Conservation (phyloP, 129 eudicot species). For the sunflower (Helianthus annuus) region DNA sequence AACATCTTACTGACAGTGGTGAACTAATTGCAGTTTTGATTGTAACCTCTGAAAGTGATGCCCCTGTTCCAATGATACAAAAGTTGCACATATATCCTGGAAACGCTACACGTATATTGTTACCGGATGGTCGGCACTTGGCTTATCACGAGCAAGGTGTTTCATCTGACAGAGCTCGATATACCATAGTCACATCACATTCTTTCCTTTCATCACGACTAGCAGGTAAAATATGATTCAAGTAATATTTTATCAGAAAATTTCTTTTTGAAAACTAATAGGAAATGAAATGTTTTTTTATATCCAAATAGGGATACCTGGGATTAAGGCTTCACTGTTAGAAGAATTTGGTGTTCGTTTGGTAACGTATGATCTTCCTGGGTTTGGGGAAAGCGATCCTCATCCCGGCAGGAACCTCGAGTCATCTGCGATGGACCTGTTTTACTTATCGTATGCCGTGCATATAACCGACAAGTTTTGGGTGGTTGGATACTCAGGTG, state of each 20-base stretch:
- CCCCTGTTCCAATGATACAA: constrained; percentile 50
- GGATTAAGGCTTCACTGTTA: constrained; percentile 66
- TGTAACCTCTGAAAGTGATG: constrained; percentile 49
- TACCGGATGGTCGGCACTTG: constrained; percentile 89
- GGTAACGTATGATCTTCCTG: constrained; percentile 91
- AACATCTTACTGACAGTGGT: constrained; percentile 31
- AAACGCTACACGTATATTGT: constrained; percentile 68
- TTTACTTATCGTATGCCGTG: constrained; percentile 76
- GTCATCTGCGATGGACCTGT: constrained; percentile 85
- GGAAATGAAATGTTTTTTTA: background rate
- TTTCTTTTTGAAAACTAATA: constrained; percentile 13
- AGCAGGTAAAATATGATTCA: constrained; percentile 58
- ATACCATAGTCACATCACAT: constrained; percentile 65
- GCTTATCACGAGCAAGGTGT: constrained; percentile 91
- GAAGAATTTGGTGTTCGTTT: constrained; percentile 79
- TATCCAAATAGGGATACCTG: constrained; percentile 73
- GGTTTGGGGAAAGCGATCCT: constrained; percentile 98
- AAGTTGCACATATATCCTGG: constrained; percentile 68
- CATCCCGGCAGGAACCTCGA: constrained; percentile 79
- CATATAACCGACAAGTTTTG: constrained; percentile 72
- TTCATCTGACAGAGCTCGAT: constrained; percentile 64
- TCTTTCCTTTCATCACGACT: constrained; percentile 86
- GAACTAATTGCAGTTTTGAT: constrained; percentile 55
- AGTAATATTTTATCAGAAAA: background rate
- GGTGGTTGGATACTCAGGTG: constrained; percentile 75